Percentiles rank a stretch among this genome's conserved stretches.
Evolutionary conservation across 495 filamentous ascomycete species (phyloP).

Genomic region (Pyrenopolyporus hunteri): DNA sequence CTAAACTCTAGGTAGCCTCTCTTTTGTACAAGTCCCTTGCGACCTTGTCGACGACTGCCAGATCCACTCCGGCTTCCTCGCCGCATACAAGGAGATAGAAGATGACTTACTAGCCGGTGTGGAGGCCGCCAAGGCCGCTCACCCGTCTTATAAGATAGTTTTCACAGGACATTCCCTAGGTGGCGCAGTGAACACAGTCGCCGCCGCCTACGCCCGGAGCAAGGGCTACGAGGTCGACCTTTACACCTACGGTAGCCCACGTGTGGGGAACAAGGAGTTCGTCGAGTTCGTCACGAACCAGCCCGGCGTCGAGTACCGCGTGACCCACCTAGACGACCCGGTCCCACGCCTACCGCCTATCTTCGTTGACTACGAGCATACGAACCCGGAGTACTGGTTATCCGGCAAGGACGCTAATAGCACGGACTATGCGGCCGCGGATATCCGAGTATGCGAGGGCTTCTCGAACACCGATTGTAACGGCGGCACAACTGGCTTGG

Average conservation of each 20-base stretch:
- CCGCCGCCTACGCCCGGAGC: conserved; percentile 62
- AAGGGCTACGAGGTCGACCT: conserved; percentile 49
- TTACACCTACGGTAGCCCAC: conserved; percentile 73
- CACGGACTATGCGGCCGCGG: conserved; percentile 29
- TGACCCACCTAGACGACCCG: conserved; percentile 71
- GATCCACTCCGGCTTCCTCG: conserved; percentile 50
- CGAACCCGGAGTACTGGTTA: conserved; percentile 72
- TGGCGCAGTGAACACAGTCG: conserved; percentile 67
- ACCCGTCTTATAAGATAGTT: conserved; percentile 61
- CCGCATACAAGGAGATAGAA: conserved; percentile 46
- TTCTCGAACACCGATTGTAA: conserved; percentile 49
- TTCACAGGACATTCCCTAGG: conserved; percentile 74
- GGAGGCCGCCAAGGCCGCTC: conserved; percentile 30
- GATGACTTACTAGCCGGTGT: conserved; percentile 32
- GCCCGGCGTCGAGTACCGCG: conserved; percentile 60
- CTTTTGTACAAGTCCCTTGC: conserved; percentile 43
- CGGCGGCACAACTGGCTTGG: conserved; percentile 42
- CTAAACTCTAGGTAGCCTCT: conserved; percentile 34
- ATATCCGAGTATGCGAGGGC: conserved; percentile 49
- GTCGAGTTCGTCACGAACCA: conserved; percentile 60
- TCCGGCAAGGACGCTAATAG: conserved; percentile 30
- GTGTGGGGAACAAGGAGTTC: conserved; percentile 65
- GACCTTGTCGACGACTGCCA: conserved; percentile 42
- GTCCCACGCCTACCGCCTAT: conserved; percentile 68
- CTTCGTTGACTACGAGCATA: conserved; percentile 62